Percentiles rank a stretch among this genome's conserved stretches.
These are phyloP conservation scores for Stellera chamaejasme DNA, from an alignment of 345 rosid species.

Conservation along the genomic window DNA sequence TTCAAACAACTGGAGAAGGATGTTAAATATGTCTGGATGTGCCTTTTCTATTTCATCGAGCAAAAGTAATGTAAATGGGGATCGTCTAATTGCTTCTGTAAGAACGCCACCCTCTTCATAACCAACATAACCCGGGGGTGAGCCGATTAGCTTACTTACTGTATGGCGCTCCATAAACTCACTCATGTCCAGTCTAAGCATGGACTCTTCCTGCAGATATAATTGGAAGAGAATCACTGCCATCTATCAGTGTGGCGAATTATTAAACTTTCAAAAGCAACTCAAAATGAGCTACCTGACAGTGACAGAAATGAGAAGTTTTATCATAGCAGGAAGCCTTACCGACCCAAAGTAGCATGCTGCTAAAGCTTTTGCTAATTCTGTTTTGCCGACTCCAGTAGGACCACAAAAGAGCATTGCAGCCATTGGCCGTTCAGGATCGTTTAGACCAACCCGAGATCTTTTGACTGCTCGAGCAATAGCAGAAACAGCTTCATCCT, in stretches of 20 bases:
- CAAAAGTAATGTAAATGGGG: slow-evolving; percentile 78
- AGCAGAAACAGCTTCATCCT: slow-evolving; percentile 87
- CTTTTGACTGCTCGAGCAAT: slow-evolving; percentile 97
- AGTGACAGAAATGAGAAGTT: slow-evolving; percentile 6
- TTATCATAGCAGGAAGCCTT: slow-evolving; percentile 18
- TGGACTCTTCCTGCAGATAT: slow-evolving; percentile 64
- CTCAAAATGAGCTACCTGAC: not conserved
- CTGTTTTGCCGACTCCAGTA: slow-evolving; percentile 98
- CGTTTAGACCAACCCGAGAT: slow-evolving; percentile 82
- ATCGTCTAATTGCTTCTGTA: slow-evolving; percentile 94
- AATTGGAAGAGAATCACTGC: not conserved
- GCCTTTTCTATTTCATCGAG: slow-evolving; percentile 91
- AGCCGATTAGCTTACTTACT: slow-evolving; percentile 89
- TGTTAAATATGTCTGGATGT: slow-evolving; percentile 93
- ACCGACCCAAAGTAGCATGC: slow-evolving; percentile 88
- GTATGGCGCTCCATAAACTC: slow-evolving; percentile 99
- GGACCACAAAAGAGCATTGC: slow-evolving; percentile 99
- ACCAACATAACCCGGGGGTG: slow-evolving; percentile 96
- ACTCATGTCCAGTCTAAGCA: slow-evolving; percentile 98
- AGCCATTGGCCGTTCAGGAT: slow-evolving; percentile 88
- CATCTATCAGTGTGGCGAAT: not conserved
- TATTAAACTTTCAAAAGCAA: not conserved
- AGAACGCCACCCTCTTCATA: slow-evolving; percentile 91
- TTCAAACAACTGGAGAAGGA: slow-evolving; percentile 94
- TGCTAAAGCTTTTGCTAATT: slow-evolving; percentile 85